phyloP scores from a whole-genome alignment of 1,284 basidiomycete species.

The Trametes versicolor region DNA sequence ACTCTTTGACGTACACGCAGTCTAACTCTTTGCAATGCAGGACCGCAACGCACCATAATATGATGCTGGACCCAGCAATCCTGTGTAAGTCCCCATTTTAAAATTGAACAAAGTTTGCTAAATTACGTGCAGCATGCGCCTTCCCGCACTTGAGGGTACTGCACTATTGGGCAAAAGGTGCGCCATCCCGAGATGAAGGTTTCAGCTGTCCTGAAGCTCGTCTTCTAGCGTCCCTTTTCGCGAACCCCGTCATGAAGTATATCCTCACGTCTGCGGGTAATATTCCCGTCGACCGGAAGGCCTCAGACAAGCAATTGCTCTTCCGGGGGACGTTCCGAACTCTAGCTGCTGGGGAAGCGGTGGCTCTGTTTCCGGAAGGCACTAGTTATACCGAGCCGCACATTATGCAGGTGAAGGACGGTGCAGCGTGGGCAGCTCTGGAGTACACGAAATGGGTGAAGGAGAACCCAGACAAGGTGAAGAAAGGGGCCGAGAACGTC shows the following conservation, averaged over 20 bases:
- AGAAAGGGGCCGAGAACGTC: slow-evolving; percentile 50
- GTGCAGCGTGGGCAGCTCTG: slow-evolving; percentile 94
- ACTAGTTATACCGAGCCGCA: slow-evolving; percentile 90
- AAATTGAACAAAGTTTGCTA: background rate
- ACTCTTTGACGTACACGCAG: background rate
- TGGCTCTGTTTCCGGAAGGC: slow-evolving; percentile 96
- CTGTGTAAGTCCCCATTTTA: slow-evolving; percentile 66
- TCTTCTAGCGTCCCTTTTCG: slow-evolving; percentile 74
- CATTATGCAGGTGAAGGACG: slow-evolving; percentile 95
- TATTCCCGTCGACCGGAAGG: slow-evolving; percentile 93
- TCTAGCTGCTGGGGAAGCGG: slow-evolving; percentile 78
- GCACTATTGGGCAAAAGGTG: slow-evolving; percentile 95
- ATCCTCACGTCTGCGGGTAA: slow-evolving; percentile 92
- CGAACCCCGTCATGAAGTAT: slow-evolving; percentile 75
- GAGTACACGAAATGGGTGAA: slow-evolving; percentile 88
- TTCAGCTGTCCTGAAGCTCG: slow-evolving; percentile 15
- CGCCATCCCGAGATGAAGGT: slow-evolving; percentile 25
- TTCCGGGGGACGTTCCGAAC: slow-evolving; percentile 93
- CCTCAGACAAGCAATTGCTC: slow-evolving; percentile 73
- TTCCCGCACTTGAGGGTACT: slow-evolving; percentile 84
- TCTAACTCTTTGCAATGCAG: slow-evolving; percentile 50
- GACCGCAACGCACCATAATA: slow-evolving; percentile 90
- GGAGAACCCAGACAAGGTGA: slow-evolving; percentile 59
- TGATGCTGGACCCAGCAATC: slow-evolving; percentile 89
- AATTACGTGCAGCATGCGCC: slow-evolving; percentile 62